Percentiles rank a stretch among this genome's conserved stretches.
Evolutionary conservation across 139 green algal species (phyloP).

Genomic region (Coelastrella sp.): DNA sequence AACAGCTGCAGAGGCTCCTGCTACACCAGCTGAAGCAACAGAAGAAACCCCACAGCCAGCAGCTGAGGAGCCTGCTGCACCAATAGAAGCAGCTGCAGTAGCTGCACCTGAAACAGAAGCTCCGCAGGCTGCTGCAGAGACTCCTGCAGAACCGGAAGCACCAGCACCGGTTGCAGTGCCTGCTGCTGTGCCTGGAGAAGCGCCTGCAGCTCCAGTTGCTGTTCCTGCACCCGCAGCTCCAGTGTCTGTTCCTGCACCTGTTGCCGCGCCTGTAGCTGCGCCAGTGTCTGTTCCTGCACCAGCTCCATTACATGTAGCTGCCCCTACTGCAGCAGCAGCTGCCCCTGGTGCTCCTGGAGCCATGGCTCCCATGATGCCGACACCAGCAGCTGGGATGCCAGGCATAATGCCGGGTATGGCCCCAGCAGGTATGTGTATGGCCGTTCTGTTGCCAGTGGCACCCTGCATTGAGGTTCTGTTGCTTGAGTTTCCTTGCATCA

Average conservation of each 20-base stretch:
- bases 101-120: conserved; percentile 2
- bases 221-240: background rate
- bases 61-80: background rate
- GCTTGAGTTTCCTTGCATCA: background rate
- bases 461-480: background rate
- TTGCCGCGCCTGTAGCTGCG: background rate
- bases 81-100: background rate
- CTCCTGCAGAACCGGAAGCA: conserved; percentile 5
- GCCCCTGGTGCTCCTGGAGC: background rate
- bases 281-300: background rate
- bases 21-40: background rate
- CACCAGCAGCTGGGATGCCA: background rate
- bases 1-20: conserved; percentile 24
- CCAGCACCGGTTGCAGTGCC: background rate
- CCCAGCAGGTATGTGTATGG: background rate
- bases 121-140: background rate
- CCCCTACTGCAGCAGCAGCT: background rate
- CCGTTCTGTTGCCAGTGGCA: background rate
- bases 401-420: background rate
- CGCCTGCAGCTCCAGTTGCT: background rate
- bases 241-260: background rate
- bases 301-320: background rate
- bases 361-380: background rate
- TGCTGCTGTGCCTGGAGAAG: background rate
- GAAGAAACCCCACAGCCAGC: background rate